Base-by-base conservation (phyloP, 495 filamentous ascomycete genomes). In the Emericellopsis terricola region DNA sequence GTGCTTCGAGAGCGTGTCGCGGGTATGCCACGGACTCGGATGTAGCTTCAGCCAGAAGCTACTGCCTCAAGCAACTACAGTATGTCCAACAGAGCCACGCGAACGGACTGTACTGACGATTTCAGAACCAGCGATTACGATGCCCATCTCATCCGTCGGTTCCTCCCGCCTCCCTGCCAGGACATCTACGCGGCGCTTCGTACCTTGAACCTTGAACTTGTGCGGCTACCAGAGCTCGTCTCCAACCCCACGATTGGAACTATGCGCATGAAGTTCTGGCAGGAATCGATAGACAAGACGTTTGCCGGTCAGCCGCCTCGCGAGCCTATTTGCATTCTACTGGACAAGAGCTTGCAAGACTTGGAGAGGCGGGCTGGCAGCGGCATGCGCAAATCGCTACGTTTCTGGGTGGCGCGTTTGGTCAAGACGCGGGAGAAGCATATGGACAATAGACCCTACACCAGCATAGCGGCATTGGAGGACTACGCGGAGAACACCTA, bases 191-290 rank as follows among this genome's bases (percentile, higher is more conserved):
- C 92, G 41, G 83, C 86, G 34, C 68, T 97, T 23, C 81, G 86
- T 27, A 82, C 89, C 21, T 71, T 97, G 56, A 97, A 97, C 49
- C 67, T 93, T 47, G 85, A 92, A 42, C 67, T 92, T 26, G 83
- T 86, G 26, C 66, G 76, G 24, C 76, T 96, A 41, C 79, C 87
- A 34, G 87, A 94, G 60, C 70, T 76, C 6, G 84, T 85, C 13
- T 83, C 78, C 36, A 85, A 71, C 23, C 68, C 75, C 15, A 76
- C 78, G 13, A 75, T 94, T 32, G 89, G 81, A 10, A 63, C 72
- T 13, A 71, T 94, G 64, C 83, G 89, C 28, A 76, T 91, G 43
- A 81, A 93, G 53, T 96, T 94, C 64, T 94, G 91, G 84, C 71
- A 78, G 19, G 86, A 94, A 44, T 66, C 79, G 15, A 55, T 96